Percentiles rank a stretch among this genome's conserved stretches.
Conservation (phyloP, 805 yeast species). For the Yarrowia sp. region DNA sequence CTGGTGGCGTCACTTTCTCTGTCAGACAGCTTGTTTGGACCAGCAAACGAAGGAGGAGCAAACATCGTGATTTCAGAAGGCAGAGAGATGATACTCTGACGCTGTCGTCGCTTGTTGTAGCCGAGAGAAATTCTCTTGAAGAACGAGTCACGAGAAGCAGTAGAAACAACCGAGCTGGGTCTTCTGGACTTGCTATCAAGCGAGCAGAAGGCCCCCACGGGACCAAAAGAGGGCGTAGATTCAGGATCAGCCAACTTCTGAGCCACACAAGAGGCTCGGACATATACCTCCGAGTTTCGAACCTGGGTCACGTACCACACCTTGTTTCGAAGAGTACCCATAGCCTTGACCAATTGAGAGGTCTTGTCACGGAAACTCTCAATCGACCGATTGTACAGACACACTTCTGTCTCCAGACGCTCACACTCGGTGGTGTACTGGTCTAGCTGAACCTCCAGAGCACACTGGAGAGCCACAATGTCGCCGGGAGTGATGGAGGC, state of each 20-base stretch:
- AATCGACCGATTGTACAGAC: constrained; percentile 31
- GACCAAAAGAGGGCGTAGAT: constrained; percentile 15
- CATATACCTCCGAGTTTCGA: constrained; percentile 43
- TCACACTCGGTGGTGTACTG: constrained; percentile 33
- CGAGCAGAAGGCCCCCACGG: constrained; percentile 21
- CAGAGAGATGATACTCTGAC: constrained; percentile 45
- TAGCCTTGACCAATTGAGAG: constrained; percentile 21
- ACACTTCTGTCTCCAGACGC: constrained; percentile 27
- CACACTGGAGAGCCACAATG: constrained; percentile 26
- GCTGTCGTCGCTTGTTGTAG: constrained; percentile 43
- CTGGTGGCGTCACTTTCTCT: constrained; percentile 49
- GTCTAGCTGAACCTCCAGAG: constrained; percentile 26
- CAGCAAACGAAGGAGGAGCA: constrained; percentile 46
- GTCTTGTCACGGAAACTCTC: constrained; percentile 30
- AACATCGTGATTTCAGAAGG: constrained; percentile 46
- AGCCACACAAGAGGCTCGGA: constrained; percentile 46
- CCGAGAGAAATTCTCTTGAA: constrained; percentile 42
- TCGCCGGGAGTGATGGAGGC: constrained; percentile 23
- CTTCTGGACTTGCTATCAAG: not conserved
- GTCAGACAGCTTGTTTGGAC: constrained; percentile 49
- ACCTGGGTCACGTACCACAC: constrained; percentile 46
- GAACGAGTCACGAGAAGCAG: constrained; percentile 43
- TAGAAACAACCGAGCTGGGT: constrained; percentile 40
- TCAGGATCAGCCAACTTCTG: constrained; percentile 38
- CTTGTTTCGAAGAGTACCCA: constrained; percentile 44